Evolutionary conservation across 2,329 filamentous ascomycete species (phyloP).

Genomic region (Ascochyta lentis): DNA sequence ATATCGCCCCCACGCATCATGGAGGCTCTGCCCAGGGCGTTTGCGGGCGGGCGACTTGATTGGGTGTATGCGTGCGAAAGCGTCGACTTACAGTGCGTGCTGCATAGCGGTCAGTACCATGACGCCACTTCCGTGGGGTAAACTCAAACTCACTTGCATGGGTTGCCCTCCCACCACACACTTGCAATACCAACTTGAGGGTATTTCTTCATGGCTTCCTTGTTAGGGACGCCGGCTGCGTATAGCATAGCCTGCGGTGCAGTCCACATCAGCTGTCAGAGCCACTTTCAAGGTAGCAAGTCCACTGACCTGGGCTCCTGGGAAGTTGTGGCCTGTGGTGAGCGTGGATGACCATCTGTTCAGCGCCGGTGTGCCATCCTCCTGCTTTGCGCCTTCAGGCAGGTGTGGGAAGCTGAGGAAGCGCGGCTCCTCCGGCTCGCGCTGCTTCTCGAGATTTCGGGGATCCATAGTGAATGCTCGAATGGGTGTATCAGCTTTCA

Average conservation of each 20-base stretch:
- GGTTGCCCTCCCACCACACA: slow-evolving; percentile 98
- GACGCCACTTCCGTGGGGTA: slow-evolving; percentile 19
- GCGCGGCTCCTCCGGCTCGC: slow-evolving; percentile 48
- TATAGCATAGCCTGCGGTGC: slow-evolving; percentile 87
- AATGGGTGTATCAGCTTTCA: not conserved
- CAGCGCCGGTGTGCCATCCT: slow-evolving; percentile 68
- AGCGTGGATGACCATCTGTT: slow-evolving; percentile 87
- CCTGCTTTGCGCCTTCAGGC: slow-evolving; percentile 57
- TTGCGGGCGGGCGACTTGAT: not conserved
- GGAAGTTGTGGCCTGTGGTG: slow-evolving; percentile 87
- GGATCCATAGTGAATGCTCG: slow-evolving; percentile 43
- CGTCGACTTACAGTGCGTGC: slow-evolving; percentile 57
- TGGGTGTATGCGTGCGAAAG: not conserved
- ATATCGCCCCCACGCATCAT: slow-evolving; percentile 17
- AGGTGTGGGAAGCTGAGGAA: slow-evolving; percentile 66
- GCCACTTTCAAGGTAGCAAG: not conserved
- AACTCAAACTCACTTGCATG: slow-evolving; percentile 80
- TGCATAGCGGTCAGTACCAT: slow-evolving; percentile 40
- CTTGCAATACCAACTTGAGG: slow-evolving; percentile 91
- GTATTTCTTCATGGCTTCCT: slow-evolving; percentile 84
- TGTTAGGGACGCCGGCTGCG: slow-evolving; percentile 84
- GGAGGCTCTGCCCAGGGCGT: slow-evolving; percentile 17
- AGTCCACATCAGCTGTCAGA: not conserved
- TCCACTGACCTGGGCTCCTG: slow-evolving; percentile 77
- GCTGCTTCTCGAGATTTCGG: slow-evolving; percentile 44